phyloP scores from a whole-genome alignment of 2,329 filamentous ascomycete genomes.

The Stachybotrys chartarum region DNA sequence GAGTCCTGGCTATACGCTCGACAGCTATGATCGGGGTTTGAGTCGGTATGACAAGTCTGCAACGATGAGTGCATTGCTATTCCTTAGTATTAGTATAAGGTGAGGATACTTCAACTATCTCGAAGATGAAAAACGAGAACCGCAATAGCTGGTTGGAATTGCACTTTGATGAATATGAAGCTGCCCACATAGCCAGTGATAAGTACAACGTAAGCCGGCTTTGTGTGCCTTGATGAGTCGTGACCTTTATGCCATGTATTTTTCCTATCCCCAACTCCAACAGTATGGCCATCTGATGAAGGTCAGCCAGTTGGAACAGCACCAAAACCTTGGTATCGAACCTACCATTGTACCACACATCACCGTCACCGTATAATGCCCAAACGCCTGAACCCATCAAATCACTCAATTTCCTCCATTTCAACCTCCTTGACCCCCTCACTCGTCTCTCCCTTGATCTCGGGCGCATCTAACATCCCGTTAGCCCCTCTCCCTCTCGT shows the following conservation, averaged over 20 bases:
- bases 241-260: not conserved
- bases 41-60: too few relatives aligned
- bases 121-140: too few relatives aligned
- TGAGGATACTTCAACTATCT: too few relatives aligned
- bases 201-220: not conserved
- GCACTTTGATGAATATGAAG: too few relatives aligned
- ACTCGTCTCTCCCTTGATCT: not conserved
- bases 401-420: slow-evolving; percentile 12
- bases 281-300: not conserved
- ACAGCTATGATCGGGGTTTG: too few relatives aligned
- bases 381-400: not conserved
- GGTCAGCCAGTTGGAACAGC: not conserved
- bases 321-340: too few relatives aligned
- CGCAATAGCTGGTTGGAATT: too few relatives aligned
- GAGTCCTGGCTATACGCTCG: too few relatives aligned
- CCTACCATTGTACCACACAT: not conserved
- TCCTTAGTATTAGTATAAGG: too few relatives aligned
- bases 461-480: slow-evolving; percentile 1
- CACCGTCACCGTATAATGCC: not conserved
- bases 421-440: slow-evolving; percentile 6
- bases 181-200: not conserved
- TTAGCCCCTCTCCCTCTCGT: slow-evolving; percentile 1
- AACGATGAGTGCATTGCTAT: too few relatives aligned
- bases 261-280: not conserved
- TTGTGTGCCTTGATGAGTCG: not conserved